A percentile compares a stretch with the other conserved stretches of the same genome.
These are phyloP conservation scores for Multifurca ochricompacta DNA, from an alignment of 768 basidiomycete species.

Conservation along the genomic window DNA sequence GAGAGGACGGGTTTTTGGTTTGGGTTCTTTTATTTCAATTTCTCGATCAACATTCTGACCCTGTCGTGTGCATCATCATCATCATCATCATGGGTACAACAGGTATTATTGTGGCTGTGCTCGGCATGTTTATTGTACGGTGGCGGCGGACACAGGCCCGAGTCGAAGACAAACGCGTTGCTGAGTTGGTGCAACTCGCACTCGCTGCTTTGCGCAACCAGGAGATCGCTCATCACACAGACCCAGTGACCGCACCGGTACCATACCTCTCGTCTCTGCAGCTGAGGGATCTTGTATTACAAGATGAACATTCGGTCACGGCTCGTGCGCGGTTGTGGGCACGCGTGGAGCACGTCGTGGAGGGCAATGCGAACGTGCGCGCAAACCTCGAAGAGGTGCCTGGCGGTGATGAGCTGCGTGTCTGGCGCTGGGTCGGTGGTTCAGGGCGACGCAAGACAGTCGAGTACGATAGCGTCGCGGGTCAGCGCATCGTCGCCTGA, in stretches of 20 bases:
- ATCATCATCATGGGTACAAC: slow-evolving; percentile 6
- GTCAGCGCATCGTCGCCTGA: slow-evolving; percentile 22
- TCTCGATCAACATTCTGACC: not conserved
- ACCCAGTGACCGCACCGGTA: slow-evolving; percentile 65
- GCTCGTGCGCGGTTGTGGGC: slow-evolving; percentile 67
- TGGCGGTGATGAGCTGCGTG: slow-evolving; percentile 81
- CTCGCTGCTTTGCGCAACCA: slow-evolving; percentile 76
- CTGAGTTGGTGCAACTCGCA: slow-evolving; percentile 68
- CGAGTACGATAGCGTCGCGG: slow-evolving; percentile 17
- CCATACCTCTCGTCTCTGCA: slow-evolving; percentile 81
- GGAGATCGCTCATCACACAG: slow-evolving; percentile 74
- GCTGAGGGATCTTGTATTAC: slow-evolving; percentile 78
- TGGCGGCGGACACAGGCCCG: slow-evolving; percentile 42
- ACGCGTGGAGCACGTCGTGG: slow-evolving; percentile 76
- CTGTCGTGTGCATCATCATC: not conserved
- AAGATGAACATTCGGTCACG: slow-evolving; percentile 69
- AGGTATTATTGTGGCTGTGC: slow-evolving; percentile 22
- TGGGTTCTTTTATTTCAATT: slow-evolving; percentile 21
- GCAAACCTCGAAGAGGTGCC: slow-evolving; percentile 75
- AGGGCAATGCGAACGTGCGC: slow-evolving; percentile 86
- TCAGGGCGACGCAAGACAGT: slow-evolving; percentile 16
- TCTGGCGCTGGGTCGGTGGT: slow-evolving; percentile 88
- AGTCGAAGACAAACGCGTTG: slow-evolving; percentile 56
- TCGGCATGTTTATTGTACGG: slow-evolving; percentile 26
- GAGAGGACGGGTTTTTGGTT: slow-evolving; percentile 58